Percentiles rank a stretch among this genome's conserved stretches.
Evolutionary conservation across 2,329 filamentous ascomycete genomes (phyloP).

Genomic region (Aspergillus ustus): DNA sequence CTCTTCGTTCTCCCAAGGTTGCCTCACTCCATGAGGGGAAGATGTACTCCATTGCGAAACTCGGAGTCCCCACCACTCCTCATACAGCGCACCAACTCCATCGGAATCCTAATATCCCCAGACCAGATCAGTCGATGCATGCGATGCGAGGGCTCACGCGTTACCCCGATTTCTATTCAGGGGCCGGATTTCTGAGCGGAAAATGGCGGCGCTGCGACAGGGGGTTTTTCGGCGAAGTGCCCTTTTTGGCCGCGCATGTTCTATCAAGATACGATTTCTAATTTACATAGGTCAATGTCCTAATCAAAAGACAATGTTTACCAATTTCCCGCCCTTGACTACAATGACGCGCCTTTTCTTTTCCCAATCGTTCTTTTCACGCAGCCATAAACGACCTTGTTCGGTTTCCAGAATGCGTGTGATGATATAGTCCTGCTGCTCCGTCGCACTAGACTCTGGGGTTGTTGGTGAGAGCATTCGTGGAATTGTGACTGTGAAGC

Average conservation of each 20-base stretch:
- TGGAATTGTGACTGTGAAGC: constrained; percentile 69
- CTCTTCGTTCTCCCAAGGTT: background rate
- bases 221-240: too few relatives aligned
- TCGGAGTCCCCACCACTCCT: constrained; percentile 16
- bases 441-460: constrained; percentile 24
- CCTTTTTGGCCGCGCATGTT: background rate
- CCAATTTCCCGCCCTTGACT: constrained; percentile 67
- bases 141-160: background rate
- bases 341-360: constrained; percentile 69
- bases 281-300: constrained; percentile 4
- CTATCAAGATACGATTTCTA: constrained; percentile 1
- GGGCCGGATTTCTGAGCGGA: background rate
- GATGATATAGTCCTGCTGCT: constrained; percentile 65
- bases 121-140: background rate
- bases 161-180: constrained; percentile 8
- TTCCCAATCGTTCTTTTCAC: constrained; percentile 53
- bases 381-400: constrained; percentile 63
- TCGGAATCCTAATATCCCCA: background rate
- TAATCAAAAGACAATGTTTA: constrained; percentile 71
- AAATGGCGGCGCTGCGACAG: background rate
- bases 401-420: constrained; percentile 64
- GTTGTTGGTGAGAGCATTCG: constrained; percentile 50
- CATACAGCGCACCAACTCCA: background rate
- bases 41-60: constrained; percentile 4
- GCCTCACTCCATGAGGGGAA: constrained; percentile 12